Percentiles rank a stretch among this genome's conserved stretches.
Evolutionary conservation across 2,329 filamentous ascomycete genomes (phyloP).

Genomic region (Colletotrichum somersetense): DNA sequence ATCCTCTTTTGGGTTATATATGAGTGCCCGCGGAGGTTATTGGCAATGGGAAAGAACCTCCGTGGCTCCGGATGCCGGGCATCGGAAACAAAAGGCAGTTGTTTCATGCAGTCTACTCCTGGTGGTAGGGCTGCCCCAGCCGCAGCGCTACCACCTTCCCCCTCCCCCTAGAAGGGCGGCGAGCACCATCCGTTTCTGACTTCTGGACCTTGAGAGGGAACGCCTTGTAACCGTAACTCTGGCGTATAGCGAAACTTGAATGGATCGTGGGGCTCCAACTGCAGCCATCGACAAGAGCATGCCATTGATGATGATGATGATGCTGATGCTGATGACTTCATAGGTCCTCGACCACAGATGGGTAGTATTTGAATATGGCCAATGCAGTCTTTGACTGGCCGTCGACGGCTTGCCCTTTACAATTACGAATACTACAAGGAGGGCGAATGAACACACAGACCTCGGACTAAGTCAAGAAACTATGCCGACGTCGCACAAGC

Average conservation of each 20-base stretch:
- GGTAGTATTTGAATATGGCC: neutral
- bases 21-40: neutral
- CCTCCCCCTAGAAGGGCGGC: slow-evolving; percentile 3
- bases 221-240: no score
- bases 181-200: neutral
- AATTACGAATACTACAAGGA: neutral
- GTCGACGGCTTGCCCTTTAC: neutral
- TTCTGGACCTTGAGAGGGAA: no score
- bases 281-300: neutral
- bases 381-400: slow-evolving; percentile 5
- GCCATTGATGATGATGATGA: neutral
- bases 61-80: slow-evolving; percentile 32
- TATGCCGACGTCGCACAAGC: slow-evolving; percentile 40
- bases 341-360: neutral
- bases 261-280: neutral
- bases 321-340: neutral
- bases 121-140: slow-evolving; percentile 22
- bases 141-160: neutral
- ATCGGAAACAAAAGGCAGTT: slow-evolving; percentile 35
- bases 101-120: slow-evolving; percentile 31
- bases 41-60: neutral
- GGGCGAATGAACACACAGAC: slow-evolving; percentile 33
- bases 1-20: slow-evolving; percentile 14
- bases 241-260: neutral
- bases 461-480: slow-evolving; percentile 34